These are phyloP conservation scores for Bryopsis sp. DNA, from an alignment of 139 green algal genomes.

Conservation along the genomic window DNA sequence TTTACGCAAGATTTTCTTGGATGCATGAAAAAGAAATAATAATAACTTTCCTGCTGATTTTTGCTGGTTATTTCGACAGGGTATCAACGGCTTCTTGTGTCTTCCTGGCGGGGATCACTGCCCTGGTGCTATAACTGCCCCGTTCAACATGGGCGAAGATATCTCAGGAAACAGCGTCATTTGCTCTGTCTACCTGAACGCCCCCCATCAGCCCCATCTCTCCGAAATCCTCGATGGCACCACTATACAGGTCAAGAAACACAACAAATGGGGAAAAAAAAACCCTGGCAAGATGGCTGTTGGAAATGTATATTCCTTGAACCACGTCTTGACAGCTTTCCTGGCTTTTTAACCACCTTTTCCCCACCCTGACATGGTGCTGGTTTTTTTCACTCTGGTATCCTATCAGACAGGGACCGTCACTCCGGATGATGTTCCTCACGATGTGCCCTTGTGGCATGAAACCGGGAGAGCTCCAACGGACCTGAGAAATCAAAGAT, in stretches of 20 bases:
- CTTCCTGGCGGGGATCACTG: constrained; percentile 59
- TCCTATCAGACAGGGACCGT: too few species aligned
- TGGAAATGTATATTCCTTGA: too few species aligned
- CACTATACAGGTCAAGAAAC: background rate
- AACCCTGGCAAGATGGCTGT: too few species aligned
- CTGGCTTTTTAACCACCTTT: too few species aligned
- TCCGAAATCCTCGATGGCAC: constrained; percentile 38
- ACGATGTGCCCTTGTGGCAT: background rate
- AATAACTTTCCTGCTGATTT: constrained; percentile 31
- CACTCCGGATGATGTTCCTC: background rate
- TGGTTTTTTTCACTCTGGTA: constrained; percentile 2
- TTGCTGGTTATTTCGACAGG: too few species aligned
- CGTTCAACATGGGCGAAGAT: constrained; percentile 60
- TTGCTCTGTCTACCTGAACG: constrained; percentile 51
- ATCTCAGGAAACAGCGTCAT: constrained; percentile 67
- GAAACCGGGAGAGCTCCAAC: too few species aligned
- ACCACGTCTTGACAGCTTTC: too few species aligned
- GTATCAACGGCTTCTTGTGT: constrained; percentile 62
- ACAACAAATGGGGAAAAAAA: too few species aligned
- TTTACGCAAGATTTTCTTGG: background rate
- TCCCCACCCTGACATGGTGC: too few species aligned
- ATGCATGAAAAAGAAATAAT: background rate
- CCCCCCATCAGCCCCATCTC: constrained; percentile 46
- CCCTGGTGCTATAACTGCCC: constrained; percentile 55
- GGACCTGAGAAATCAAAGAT: too few species aligned